Percentiles rank a stretch among this genome's conserved stretches.
Evolutionary conservation across 2,329 filamentous ascomycete genomes (phyloP).

Genomic region (Colletotrichum lini): DNA sequence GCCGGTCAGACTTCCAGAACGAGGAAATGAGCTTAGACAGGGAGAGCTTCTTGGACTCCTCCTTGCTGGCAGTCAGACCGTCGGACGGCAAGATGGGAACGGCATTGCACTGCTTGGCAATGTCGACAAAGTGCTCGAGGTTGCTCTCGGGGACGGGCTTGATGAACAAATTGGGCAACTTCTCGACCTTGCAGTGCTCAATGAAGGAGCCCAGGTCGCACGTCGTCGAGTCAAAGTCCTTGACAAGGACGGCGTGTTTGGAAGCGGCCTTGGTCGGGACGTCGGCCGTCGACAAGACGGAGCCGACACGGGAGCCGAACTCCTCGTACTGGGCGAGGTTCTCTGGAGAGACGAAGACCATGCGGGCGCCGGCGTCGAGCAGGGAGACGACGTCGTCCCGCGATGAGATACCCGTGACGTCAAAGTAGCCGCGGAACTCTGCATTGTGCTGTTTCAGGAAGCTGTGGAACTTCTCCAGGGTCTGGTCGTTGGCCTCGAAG

Average conservation of each 20-base stretch:
- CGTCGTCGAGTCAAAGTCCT: constrained; percentile 63
- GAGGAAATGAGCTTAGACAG: constrained; percentile 80
- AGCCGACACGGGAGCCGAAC: constrained; percentile 70
- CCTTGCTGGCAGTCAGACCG: constrained; percentile 77
- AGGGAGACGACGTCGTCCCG: constrained; percentile 83
- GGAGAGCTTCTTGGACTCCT: constrained; percentile 73
- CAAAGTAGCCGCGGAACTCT: constrained; percentile 78
- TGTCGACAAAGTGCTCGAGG: constrained; percentile 62
- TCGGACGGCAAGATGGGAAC: constrained; percentile 83
- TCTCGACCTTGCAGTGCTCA: constrained; percentile 60
- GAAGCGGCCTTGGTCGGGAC: constrained; percentile 58
- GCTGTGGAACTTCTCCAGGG: constrained; percentile 61
- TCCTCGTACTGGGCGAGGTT: constrained; percentile 73
- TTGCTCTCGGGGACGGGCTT: constrained; percentile 63
- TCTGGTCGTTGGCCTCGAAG: constrained; percentile 66
- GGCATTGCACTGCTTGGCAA: constrained; percentile 66
- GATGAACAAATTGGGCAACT: constrained; percentile 64
- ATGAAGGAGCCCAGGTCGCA: constrained; percentile 60
- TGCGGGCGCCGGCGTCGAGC: constrained; percentile 87
- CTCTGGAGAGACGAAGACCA: constrained; percentile 83
- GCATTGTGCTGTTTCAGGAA: constrained; percentile 66
- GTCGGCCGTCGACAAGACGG: constrained; percentile 63
- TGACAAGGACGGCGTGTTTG: constrained; percentile 66
- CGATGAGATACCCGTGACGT: constrained; percentile 78
- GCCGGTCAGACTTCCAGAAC: constrained; percentile 84